Evolutionary conservation across 2,329 filamentous ascomycete species (phyloP).

Genomic region (Periconia sp.): DNA sequence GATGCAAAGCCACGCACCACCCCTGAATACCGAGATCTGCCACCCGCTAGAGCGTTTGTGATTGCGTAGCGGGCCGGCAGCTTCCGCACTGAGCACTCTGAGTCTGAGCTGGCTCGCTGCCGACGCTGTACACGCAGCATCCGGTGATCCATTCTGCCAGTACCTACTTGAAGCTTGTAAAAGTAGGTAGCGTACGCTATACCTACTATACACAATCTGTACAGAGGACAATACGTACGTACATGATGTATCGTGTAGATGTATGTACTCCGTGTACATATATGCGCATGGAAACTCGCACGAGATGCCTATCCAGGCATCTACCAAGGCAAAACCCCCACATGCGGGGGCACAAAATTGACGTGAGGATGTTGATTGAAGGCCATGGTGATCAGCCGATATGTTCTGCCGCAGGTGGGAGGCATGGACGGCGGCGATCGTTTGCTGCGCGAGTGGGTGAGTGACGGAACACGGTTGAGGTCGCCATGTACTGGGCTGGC

Average conservation of each 20-base stretch:
- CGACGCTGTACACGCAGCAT: neutral
- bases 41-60: neutral
- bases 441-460: neutral
- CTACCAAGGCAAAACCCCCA: no score
- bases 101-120: neutral
- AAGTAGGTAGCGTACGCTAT: neutral
- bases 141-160: neutral
- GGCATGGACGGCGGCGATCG: neutral
- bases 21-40: neutral
- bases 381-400: neutral
- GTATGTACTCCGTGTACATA: no score
- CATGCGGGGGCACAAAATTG: no score
- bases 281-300: neutral
- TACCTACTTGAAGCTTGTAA: neutral
- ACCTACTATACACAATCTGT: no score
- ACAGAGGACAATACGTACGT: no score
- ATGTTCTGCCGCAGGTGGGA: neutral
- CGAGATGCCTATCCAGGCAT: neutral
- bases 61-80: conserved; percentile 5
- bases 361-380: no score
- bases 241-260: no score
- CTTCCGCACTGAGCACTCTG: conserved; percentile 6
- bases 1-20: neutral
- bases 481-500: no score
- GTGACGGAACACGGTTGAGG: neutral